phyloP scores from a whole-genome alignment of 2,329 filamentous ascomycete genomes.

The Torrubiella hemipterigena region DNA sequence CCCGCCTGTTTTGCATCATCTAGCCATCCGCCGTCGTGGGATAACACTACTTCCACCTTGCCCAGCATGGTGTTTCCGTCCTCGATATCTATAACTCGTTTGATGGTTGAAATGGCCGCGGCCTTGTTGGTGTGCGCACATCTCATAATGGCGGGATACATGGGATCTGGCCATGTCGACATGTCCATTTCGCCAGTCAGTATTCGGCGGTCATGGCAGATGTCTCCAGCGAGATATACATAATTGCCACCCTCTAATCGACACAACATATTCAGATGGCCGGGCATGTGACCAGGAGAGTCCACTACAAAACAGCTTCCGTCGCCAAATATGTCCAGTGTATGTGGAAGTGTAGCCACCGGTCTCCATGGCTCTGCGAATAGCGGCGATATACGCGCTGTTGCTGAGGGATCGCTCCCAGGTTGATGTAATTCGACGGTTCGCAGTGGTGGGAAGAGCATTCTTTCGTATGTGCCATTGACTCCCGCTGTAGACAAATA shows the following conservation, averaged over 20 bases:
- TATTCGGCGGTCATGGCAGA: conserved; percentile 38
- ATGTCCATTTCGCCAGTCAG: conserved; percentile 38
- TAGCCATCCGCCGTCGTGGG: not conserved
- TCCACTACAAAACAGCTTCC: conserved; percentile 33
- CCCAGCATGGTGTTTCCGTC: not conserved
- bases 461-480: conserved; percentile 6
- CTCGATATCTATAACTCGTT: not conserved
- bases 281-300: conserved; percentile 36
- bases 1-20: not conserved
- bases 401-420: conserved; percentile 13
- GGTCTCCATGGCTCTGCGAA: conserved; percentile 26
- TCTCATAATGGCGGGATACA: not conserved
- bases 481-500: conserved; percentile 10
- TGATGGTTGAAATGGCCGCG: not conserved
- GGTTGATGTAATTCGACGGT: conserved; percentile 13
- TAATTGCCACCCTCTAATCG: conserved; percentile 24
- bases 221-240: conserved; percentile 39
- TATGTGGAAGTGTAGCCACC: conserved; percentile 31
- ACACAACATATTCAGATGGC: conserved; percentile 37
- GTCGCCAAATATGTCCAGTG: conserved; percentile 17
- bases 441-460: conserved; percentile 14
- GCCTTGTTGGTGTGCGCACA: not conserved
- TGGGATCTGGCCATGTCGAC: conserved; percentile 18
- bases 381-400: conserved; percentile 19
- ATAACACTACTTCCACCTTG: not conserved